Base-by-base conservation (phyloP, 73 alveolate genomes). In the Uronychia binucleata region DNA sequence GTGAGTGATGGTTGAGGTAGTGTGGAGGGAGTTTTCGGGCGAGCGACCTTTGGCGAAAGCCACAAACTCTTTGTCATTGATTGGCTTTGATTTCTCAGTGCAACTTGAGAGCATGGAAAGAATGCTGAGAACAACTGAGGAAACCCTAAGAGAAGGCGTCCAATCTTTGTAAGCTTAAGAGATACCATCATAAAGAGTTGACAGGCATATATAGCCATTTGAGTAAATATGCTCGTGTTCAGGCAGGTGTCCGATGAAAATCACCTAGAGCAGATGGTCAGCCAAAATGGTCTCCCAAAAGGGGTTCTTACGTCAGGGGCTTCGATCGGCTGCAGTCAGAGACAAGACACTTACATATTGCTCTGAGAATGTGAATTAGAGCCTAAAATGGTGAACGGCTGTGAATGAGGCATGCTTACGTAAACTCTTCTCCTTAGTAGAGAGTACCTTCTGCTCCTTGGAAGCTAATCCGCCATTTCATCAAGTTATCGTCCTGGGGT, bases 211-310 rank as follows among this genome's bases (percentile, higher is more conserved):
- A 76, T 87, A 97, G 30, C 99, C 99, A 92, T 97, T 97, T 80
- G 99, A 97, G 93, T 97, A 97, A n/a, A 97, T 96, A 85, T 97
- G 99, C 83, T 97, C 99, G 77, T 97, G 99, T 67, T 95, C 96
- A 59, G 99, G 99, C 31, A 93, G 93, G 33, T 80, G 91, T 0
- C 99, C 99, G 27, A 96, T 90, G 82, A 97, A 97, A 33, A 97
- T 96, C 28, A 97, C 99, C n/a, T n/a, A n/a, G n/a, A n/a, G n/a
- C n/a, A n/a, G n/a, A n/a, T n/a, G n/a, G n/a, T n/a, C n/a, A n/a
- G n/a, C n/a, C n/a, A n/a, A n/a, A n/a, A n/a, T n/a, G n/a, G n/a
- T n/a, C n/a, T n/a, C n/a, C n/a, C n/a, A n/a, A n/a, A n/a, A n/a
- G n/a, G n/a, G n/a, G n/a, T n/a, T n/a, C n/a, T n/a, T n/a, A n/a